A percentile compares a stretch with the other conserved stretches of the same genome.
These are phyloP conservation scores for Pelargonium australe DNA, from an alignment of 441 rosid genomes.

Conservation along the genomic window DNA sequence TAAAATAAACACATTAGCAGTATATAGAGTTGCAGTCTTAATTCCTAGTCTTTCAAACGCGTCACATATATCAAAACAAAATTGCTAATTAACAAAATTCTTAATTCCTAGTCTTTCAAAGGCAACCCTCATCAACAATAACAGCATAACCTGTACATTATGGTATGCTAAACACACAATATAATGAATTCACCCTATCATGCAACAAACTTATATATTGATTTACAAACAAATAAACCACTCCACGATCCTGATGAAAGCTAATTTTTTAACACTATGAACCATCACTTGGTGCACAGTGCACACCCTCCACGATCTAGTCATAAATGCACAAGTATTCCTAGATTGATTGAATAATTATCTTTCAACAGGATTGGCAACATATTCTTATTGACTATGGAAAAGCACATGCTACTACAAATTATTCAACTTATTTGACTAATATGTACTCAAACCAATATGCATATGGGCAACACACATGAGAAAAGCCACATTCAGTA, in stretches of 20 bases:
- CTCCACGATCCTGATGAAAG: too few species aligned
- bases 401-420: background rate
- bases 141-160: too few species aligned
- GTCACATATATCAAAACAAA: too few species aligned
- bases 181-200: too few species aligned
- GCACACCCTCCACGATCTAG: background rate
- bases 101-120: too few species aligned
- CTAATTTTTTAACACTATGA: background rate
- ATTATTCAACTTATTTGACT: background rate
- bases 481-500: background rate
- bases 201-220: background rate
- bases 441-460: background rate
- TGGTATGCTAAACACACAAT: too few species aligned
- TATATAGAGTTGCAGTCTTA: too few species aligned
- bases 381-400: background rate
- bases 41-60: too few species aligned
- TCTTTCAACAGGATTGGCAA: background rate
- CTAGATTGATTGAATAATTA: background rate
- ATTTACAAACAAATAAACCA: background rate
- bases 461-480: background rate
- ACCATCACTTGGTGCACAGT: background rate
- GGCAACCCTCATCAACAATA: too few species aligned
- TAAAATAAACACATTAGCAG: too few species aligned
- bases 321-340: background rate
- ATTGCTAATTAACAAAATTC: too few species aligned